Conservation (phyloP, 768 basidiomycete species). For the Multifurca ochricompacta region DNA sequence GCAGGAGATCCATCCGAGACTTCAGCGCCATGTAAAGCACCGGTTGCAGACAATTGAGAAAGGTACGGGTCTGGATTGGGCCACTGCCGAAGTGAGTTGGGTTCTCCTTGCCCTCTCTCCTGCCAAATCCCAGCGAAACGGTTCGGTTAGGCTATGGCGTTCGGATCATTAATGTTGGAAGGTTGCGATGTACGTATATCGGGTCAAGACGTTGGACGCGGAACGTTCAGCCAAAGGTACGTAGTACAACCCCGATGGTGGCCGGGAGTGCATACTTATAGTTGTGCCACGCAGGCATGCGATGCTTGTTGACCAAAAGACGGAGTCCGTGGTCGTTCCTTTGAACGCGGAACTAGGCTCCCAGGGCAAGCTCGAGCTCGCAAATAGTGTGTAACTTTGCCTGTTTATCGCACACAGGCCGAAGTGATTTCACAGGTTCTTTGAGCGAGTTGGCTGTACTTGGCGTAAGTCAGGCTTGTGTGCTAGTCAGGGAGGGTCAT, state of each 20-base stretch:
- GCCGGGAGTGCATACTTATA: not conserved
- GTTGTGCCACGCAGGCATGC: constrained; percentile 49
- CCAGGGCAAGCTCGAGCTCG: constrained; percentile 64
- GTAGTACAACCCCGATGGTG: constrained; percentile 5
- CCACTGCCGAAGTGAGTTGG: constrained; percentile 74
- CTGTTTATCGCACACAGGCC: not conserved
- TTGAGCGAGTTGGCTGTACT: constrained; percentile 87
- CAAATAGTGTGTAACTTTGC: constrained; percentile 55
- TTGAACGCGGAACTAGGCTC: constrained; percentile 62
- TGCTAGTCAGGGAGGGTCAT: not conserved
- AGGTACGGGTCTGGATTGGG: constrained; percentile 77
- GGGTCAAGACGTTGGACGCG: constrained; percentile 88
- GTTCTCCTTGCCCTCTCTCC: not conserved
- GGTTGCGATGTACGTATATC: constrained; percentile 83
- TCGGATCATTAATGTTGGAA: constrained; percentile 77
- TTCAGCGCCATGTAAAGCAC: constrained; percentile 73
- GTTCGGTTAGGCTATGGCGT: constrained; percentile 62
- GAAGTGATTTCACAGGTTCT: constrained; percentile 44
- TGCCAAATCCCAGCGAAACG: not conserved
- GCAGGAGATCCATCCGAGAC: constrained; percentile 71
- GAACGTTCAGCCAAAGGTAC: constrained; percentile 78
- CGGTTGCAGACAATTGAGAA: constrained; percentile 61
- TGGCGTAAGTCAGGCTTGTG: constrained; percentile 50
- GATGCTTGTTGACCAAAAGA: constrained; percentile 85
- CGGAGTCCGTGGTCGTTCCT: constrained; percentile 72